These are phyloP conservation scores for Trichophyton schoenleinii DNA, from an alignment of 2,329 filamentous ascomycete species.

Conservation along the genomic window DNA sequence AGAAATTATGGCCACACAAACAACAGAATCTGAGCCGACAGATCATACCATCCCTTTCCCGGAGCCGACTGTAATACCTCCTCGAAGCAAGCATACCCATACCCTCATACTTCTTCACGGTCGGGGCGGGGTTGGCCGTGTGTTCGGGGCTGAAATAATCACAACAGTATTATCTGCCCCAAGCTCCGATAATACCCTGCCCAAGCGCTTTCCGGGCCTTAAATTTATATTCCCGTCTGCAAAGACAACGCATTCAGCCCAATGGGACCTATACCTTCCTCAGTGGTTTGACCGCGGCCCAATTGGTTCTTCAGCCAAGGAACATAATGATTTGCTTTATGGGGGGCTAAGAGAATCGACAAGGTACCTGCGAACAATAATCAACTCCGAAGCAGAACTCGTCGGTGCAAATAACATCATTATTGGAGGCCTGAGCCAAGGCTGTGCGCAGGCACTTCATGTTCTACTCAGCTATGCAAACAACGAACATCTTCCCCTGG, in stretches of 20 bases:
- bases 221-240: constrained; percentile 30
- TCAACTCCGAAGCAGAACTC: constrained; percentile 14
- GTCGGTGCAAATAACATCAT: constrained; percentile 15
- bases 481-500: constrained; percentile 13
- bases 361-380: constrained; percentile 12
- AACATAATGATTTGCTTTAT: constrained; percentile 15
- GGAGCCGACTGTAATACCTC: constrained; percentile 10
- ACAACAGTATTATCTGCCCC: constrained; percentile 6
- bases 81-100: constrained; percentile 20
- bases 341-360: constrained; percentile 16
- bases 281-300: constrained; percentile 31
- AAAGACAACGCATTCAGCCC: constrained; percentile 14
- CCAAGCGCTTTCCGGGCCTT: constrained; percentile 21
- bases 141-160: constrained; percentile 27
- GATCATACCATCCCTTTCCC: neutral
- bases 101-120: constrained; percentile 34
- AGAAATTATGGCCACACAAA: neutral
- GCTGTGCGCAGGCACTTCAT: constrained; percentile 14
- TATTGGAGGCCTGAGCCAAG: constrained; percentile 18
- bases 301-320: constrained; percentile 13
- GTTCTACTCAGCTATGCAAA: constrained; percentile 13
- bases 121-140: constrained; percentile 24
- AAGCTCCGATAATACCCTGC: constrained; percentile 15
- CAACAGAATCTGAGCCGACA: neutral
- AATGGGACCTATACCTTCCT: constrained; percentile 19